phyloP scores from a whole-genome alignment of 805 yeast genomes.

The Candida nitratophila region DNA sequence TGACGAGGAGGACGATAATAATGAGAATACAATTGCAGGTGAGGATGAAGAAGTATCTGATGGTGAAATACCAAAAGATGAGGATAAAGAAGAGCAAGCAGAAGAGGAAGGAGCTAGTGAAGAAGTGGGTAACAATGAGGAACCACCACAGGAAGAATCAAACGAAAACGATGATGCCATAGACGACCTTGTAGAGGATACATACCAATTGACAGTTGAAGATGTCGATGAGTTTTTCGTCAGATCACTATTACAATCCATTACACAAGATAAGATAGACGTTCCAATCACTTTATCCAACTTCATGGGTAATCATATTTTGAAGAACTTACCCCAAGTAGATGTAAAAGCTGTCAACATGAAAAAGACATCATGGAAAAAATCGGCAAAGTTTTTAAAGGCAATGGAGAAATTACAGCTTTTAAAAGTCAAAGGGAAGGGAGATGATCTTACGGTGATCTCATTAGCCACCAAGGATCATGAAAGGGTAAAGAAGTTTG shows the following conservation, averaged over 20 bases:
- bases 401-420: conserved; percentile 75
- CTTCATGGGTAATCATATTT: conserved; percentile 64
- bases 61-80: neutral
- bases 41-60: neutral
- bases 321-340: conserved; percentile 67
- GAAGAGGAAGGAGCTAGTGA: conserved; percentile 1
- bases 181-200: conserved; percentile 29
- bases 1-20: neutral
- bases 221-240: conserved; percentile 72
- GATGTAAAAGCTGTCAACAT: conserved; percentile 47
- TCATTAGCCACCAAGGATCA: conserved; percentile 41
- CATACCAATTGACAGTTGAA: conserved; percentile 39
- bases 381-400: conserved; percentile 76
- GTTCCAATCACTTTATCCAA: conserved; percentile 68
- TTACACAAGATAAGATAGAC: conserved; percentile 47
- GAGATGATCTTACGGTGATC: conserved; percentile 64
- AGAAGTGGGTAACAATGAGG: conserved; percentile 4
- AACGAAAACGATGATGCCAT: conserved; percentile 3
- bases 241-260: conserved; percentile 63
- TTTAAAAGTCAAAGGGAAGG: conserved; percentile 73
- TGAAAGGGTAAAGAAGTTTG: conserved; percentile 49
- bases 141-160: conserved; percentile 1
- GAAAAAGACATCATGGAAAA: conserved; percentile 85
- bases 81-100: conserved; percentile 4
- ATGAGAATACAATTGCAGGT: neutral